These are phyloP conservation scores for Bruguiera parviflora DNA, from an alignment of 345 rosid species.

Conservation along the genomic window DNA sequence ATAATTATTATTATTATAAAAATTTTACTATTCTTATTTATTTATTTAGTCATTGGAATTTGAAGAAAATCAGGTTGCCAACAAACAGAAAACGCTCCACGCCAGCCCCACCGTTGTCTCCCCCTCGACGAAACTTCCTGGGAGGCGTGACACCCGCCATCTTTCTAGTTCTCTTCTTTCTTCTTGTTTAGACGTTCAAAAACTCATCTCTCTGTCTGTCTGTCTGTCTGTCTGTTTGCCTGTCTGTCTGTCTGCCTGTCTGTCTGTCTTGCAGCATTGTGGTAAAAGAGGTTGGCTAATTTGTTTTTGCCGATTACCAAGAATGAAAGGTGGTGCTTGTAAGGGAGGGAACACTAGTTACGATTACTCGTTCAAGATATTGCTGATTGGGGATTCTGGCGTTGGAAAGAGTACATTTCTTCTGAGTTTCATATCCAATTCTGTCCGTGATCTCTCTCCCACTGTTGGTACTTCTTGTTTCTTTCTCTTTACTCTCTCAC, in stretches of 20 bases:
- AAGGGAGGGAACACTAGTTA: constrained; percentile 48
- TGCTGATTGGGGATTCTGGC: constrained; percentile 94
- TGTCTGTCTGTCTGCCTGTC: background rate
- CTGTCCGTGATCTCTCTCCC: constrained; percentile 72
- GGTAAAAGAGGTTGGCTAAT: background rate
- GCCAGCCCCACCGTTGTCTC: constrained; percentile 29
- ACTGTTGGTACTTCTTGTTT: constrained; percentile 57
- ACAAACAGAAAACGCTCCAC: constrained; percentile 6
- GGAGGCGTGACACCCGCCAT: background rate
- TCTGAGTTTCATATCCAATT: constrained; percentile 70
- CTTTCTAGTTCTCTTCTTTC: background rate
- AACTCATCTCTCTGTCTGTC: background rate
- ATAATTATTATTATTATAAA: too few species aligned
- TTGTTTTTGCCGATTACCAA: background rate
- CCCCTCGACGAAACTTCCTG: constrained; percentile 30
- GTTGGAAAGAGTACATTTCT: constrained; percentile 96
- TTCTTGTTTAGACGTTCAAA: background rate
- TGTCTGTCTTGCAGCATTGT: background rate
- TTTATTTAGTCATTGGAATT: too few species aligned
- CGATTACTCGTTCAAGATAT: constrained; percentile 88
- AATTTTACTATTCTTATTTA: too few species aligned
- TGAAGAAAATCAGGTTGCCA: background rate
- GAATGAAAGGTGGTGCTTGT: constrained; percentile 35
- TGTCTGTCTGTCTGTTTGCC: background rate
- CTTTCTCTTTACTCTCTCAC: background rate